Base-by-base conservation (phyloP, 805 yeast species). In the Schwanniomyces yamadae region DNA sequence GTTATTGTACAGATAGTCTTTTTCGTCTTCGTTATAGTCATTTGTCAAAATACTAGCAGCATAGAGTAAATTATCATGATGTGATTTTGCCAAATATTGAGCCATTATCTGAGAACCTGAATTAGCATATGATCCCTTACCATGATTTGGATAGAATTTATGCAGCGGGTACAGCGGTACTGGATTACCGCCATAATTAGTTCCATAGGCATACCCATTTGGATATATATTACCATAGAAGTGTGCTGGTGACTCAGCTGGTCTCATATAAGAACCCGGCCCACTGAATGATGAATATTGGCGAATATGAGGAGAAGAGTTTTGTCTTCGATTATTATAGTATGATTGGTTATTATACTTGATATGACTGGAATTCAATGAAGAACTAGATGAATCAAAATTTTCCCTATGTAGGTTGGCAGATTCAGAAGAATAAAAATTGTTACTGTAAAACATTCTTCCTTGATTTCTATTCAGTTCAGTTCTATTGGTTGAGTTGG, bases 101-200 rank as follows among this genome's bases (percentile, higher is more conserved):
- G 87, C 82, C 87, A 83, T 81, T 9, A 83, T 86, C 47, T 80
- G 84, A 0, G 85, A 78, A 3, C 89, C 88, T 5, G 82, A 61
- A 8, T 59, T 42, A 7, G 53, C 40, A 33, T 39, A 36, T 30
- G 42, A 16, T 26, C 34, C 33, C 45, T 45, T 16, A 17, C 30
- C 17, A 9, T 25, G 34, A 17, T 24, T 23, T 21, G 41, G 44
- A 14, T 40, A 46, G 22, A 40, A 15, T 15, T 31, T 40, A 20
- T 41, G 49, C 5, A 41, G 48, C 37, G 41, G 48, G 23, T n/a
- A n/a, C n/a, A n/a, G n/a, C n/a, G n/a, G n/a, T n/a, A n/a, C n/a
- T n/a, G n/a, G n/a, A n/a, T n/a, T n/a, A n/a, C n/a, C n/a, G n/a
- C n/a, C n/a, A n/a, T n/a, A n/a, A n/a, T n/a, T n/a, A n/a, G n/a